phyloP scores from a whole-genome alignment of 495 filamentous ascomycete species.

The Aspergillus sparsus region DNA sequence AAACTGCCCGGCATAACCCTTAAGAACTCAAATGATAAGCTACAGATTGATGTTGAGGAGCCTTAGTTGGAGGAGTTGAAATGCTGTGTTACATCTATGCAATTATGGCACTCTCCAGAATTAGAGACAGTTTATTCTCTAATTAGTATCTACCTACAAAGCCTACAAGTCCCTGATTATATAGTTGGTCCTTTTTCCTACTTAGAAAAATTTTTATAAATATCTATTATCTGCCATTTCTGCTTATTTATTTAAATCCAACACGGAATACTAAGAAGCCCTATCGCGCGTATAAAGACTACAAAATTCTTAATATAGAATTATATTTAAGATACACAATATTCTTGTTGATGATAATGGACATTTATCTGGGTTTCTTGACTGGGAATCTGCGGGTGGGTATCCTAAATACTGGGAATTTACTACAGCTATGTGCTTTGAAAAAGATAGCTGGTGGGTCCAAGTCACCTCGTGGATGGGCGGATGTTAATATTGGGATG shows the following conservation, averaged over 20 bases:
- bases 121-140: constrained; percentile 9
- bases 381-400: constrained; percentile 57
- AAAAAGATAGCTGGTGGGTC: constrained; percentile 30
- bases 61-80: constrained; percentile 24
- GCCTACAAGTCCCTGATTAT: constrained; percentile 21
- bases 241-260: constrained; percentile 18
- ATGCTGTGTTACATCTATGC: constrained; percentile 22
- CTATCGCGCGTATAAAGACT: constrained; percentile 25
- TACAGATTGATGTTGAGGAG: constrained; percentile 16
- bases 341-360: constrained; percentile 45
- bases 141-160: constrained; percentile 12
- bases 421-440: constrained; percentile 34
- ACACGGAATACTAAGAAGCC: constrained; percentile 25
- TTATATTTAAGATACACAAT: constrained; percentile 47
- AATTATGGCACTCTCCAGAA: constrained; percentile 15
- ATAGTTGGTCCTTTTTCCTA: constrained; percentile 22
- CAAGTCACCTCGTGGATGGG: constrained; percentile 32
- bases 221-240: constrained; percentile 20
- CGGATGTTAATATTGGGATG: constrained; percentile 25
- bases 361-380: constrained; percentile 51
- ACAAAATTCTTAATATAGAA: constrained; percentile 19
- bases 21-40: constrained; percentile 13
- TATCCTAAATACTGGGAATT: constrained; percentile 59
- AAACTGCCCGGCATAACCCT: constrained; percentile 22
- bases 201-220: constrained; percentile 11